Base-by-base conservation (phyloP, 257 asterid species). In the Solanum appendiculatum region DNA sequence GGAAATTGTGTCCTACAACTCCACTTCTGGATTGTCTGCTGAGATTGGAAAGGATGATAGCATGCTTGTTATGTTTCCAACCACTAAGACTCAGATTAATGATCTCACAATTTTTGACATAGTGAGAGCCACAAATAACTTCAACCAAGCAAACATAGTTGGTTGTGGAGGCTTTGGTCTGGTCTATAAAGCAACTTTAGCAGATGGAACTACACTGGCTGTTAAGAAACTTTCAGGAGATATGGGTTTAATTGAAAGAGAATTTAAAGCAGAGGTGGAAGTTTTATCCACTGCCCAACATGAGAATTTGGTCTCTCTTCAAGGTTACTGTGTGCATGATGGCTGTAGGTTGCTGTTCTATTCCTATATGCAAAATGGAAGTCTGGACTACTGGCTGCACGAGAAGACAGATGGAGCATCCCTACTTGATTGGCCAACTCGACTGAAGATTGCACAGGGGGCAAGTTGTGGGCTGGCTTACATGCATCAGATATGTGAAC, bases 101-200 rank as follows among this genome's bases (percentile, higher is more conserved):
- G 98, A 94, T 85, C 94, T 97, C 87, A 93, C 97, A 5, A 87
- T 96, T 84, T 89, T 90, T 40, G 99, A 97, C 87, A 92, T 97
- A 85, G 42, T 94, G 91, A 93, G 92, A 89, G 99, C 98, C 92
- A 96, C 99, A 7, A 94, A 96, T 87, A 92, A 93, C 89, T 97
- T 97, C 94, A 96, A 91, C 94, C 98, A 95, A 89, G 90, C 95
- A 18, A 95, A 97, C 66, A 97, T 97, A 80, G 89, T 97, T 36
- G 99, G 99, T 44, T 95, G 99, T 87, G 99, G 99, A 44, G 99
- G 99, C 70, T 97, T 94, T 56, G 99, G 99, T 34, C 73, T 97
- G 96, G 99, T 97, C 12, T 97, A 93, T 51, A 97, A 92, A 91
- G 99, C 99, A 34, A 96, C 92, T 66, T 90, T 97, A 84, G 42